Evolutionary conservation across 2,329 filamentous ascomycete species (phyloP).

Genomic region (Xylaria sp.): DNA sequence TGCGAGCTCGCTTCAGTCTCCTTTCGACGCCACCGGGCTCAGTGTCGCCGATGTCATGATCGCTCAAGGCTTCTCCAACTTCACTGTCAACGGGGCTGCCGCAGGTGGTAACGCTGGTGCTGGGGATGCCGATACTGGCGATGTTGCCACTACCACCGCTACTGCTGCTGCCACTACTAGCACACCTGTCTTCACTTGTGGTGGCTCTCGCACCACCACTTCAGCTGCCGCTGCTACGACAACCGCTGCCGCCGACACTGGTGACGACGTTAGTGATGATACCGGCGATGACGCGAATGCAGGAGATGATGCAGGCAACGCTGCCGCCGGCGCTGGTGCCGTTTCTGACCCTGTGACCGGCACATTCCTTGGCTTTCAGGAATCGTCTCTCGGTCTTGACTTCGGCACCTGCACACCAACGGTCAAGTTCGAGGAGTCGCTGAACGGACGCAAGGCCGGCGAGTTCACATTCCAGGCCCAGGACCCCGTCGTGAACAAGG

Average conservation of each 20-base stretch:
- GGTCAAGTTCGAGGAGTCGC: slow-evolving; percentile 65
- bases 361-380: slow-evolving; percentile 42
- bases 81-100: slow-evolving; percentile 50
- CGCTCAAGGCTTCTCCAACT: slow-evolving; percentile 67
- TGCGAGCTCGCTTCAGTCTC: slow-evolving; percentile 53
- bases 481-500: slow-evolving; percentile 64
- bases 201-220: slow-evolving; percentile 19
- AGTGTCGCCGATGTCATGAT: slow-evolving; percentile 69
- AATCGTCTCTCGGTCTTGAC: slow-evolving; percentile 48
- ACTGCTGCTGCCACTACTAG: slow-evolving; percentile 27
- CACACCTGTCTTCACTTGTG: slow-evolving; percentile 24
- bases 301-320: slow-evolving; percentile 2
- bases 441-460: slow-evolving; percentile 58
- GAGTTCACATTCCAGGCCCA: slow-evolving; percentile 73
- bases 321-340: slow-evolving; percentile 38
- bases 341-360: slow-evolving; percentile 42
- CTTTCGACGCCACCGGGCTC: slow-evolving; percentile 65
- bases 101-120: slow-evolving; percentile 32
- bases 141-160: slow-evolving; percentile 28
- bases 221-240: slow-evolving; percentile 27
- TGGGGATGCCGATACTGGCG: slow-evolving; percentile 25
- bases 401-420: slow-evolving; percentile 61
- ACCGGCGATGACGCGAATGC: slow-evolving; percentile 13
- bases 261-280: slow-evolving; percentile 18
- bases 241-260: slow-evolving; percentile 24